Conservation (phyloP, 2,329 filamentous ascomycete species). For the Colletotrichum cordylinicola region DNA sequence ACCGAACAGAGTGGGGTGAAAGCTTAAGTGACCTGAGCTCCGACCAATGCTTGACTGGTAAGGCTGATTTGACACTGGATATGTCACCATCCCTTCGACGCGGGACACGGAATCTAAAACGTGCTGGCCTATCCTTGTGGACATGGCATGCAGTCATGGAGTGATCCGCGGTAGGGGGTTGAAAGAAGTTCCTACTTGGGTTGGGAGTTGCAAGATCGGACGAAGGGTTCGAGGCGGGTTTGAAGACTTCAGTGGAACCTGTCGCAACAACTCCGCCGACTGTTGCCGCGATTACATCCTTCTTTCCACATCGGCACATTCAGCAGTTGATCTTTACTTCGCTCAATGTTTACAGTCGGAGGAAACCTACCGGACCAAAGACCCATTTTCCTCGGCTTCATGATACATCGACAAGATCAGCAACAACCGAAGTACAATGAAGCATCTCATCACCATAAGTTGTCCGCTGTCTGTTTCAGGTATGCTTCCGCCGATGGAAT, state of each 20-base stretch:
- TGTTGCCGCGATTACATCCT: not conserved
- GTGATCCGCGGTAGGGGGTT: not conserved
- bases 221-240: not conserved
- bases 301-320: not conserved
- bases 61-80: not conserved
- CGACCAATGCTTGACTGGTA: not conserved
- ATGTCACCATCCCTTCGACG: not conserved
- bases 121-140: not conserved
- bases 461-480: not conserved
- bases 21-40: not conserved
- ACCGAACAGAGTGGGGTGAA: not conserved
- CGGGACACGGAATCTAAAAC: not conserved
- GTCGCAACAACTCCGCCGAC: not conserved
- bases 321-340: not conserved
- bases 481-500: not conserved
- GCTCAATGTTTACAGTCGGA: fast-evolving
- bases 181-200: not conserved
- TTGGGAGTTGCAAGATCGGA: not conserved
- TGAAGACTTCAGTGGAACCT: not conserved
- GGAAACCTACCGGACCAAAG: not conserved
- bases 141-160: not conserved
- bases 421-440: not conserved
- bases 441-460: not conserved
- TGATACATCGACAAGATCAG: not conserved
- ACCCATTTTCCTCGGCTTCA: not conserved